phyloP scores from a whole-genome alignment of 345 rosid genomes.

The Citropsis articulata region DNA sequence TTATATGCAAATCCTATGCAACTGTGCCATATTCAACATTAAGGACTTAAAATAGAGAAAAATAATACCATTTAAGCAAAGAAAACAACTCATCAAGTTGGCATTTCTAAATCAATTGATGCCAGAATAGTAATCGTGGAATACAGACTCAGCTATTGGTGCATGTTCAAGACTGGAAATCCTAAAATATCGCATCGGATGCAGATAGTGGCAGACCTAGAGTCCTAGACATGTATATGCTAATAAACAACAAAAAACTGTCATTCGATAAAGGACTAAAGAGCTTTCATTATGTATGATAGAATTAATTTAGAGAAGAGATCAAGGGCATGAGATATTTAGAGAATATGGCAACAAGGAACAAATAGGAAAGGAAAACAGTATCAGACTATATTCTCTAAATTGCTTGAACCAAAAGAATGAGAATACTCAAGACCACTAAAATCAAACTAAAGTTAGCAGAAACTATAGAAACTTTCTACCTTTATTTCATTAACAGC shows the following conservation, averaged over 20 bases:
- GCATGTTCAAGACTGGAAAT: background rate
- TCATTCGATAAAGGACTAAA: background rate
- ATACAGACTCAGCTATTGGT: background rate
- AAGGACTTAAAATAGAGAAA: background rate
- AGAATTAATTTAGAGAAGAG: background rate
- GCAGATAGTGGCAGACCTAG: background rate
- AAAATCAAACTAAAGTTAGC: background rate
- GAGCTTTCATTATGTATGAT: background rate
- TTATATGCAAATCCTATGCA: background rate
- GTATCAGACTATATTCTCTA: background rate
- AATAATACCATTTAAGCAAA: background rate
- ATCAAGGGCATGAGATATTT: background rate
- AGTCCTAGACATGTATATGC: background rate
- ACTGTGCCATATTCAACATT: background rate
- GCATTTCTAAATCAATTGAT: background rate
- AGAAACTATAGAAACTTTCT: constrained; percentile 42
- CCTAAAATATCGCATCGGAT: background rate
- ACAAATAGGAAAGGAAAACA: background rate
- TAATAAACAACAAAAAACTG: background rate
- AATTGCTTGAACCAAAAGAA: background rate
- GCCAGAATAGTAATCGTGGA: background rate
- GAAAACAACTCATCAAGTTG: background rate
- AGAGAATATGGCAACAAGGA: background rate
- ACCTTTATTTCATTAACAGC: constrained; percentile 96
- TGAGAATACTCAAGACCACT: background rate